Base-by-base conservation (phyloP, 768 basidiomycete genomes). In the Tricholoma hemisulphureum region DNA sequence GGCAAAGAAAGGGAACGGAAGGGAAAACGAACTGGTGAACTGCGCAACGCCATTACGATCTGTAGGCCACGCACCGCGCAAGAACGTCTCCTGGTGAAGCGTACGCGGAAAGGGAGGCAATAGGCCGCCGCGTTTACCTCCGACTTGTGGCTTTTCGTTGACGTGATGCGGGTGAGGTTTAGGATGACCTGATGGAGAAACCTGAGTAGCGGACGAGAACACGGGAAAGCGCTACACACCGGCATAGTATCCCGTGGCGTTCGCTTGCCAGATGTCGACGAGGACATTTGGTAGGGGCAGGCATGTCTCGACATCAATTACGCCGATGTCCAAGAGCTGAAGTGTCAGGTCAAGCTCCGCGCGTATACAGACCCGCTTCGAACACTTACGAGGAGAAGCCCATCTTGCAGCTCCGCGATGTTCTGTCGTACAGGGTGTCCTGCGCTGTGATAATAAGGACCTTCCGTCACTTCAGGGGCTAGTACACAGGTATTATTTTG, bases 211-310 rank as follows among this genome's bases (percentile, higher is more conserved):
- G 16, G 10, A 11, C 8, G 20, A 20, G 9, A 13, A 9, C 24
- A 9, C 14, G n/a, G 2, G 7, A 24, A 57, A 45, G 23, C 23
- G n/a, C 10, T 51, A 54, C 67, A 13, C 46, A 75, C 80, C 81
- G n/a, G 81, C 77, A 57, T 84, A 84, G 53, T 71, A 71, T 0
- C 82, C 82, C 1, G 82, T 84, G 6, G 82, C 78, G 58, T 84
- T 84, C 3, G 82, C 80, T 60, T 81, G 80, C 82, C 82, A 84
- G 41, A 84, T 79, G 58, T 84, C 82, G 3, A 84, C 81, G n/a
- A 84, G 73, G 31, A 81, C 80, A 53, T 84, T 80, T 0, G 81
- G 80, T 0, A 82, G 71, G 4, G 82, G 82, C 58, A 77, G 68
- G 68, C 82, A 84, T 14, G 82, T 83, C 59, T 84, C 78, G 0